Evolutionary conservation across 495 filamentous ascomycete genomes (phyloP).

Genomic region (Cercophora sp.): DNA sequence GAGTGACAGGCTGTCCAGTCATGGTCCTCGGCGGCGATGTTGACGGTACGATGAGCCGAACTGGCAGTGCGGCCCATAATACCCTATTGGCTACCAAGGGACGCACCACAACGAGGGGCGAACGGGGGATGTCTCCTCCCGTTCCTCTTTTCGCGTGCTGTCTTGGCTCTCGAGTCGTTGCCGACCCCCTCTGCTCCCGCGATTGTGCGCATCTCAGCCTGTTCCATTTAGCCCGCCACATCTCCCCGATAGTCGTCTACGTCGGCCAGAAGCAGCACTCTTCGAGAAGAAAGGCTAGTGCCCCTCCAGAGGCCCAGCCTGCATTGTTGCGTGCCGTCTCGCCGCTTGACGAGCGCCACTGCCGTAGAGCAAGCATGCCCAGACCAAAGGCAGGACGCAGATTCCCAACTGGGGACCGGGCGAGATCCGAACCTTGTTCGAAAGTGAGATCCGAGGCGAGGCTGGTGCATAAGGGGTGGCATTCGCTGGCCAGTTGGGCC

Average conservation of each 20-base stretch:
- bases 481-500: background rate
- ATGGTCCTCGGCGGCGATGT: background rate
- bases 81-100: constrained; percentile 27
- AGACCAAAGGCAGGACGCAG: background rate
- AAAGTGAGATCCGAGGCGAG: background rate
- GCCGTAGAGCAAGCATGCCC: background rate
- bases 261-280: background rate
- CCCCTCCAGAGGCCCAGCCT: background rate
- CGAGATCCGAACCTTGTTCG: background rate
- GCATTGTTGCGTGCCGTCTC: constrained; percentile 5
- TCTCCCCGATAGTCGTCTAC: constrained; percentile 3
- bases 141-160: background rate
- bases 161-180: background rate
- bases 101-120: constrained; percentile 14
- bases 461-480: background rate
- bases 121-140: background rate
- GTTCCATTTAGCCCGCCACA: constrained; percentile 26
- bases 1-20: too few species aligned
- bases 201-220: constrained; percentile 15
- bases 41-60: constrained; percentile 22
- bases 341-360: constrained; percentile 12
- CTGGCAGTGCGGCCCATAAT: constrained; percentile 17
- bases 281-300: background rate
- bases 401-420: background rate
- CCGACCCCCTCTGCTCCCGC: background rate